A percentile compares a stretch with the other conserved stretches of the same genome.
phyloP scores from a whole-genome alignment of 1,284 basidiomycete species.

The Pseudozyma thailandica region DNA sequence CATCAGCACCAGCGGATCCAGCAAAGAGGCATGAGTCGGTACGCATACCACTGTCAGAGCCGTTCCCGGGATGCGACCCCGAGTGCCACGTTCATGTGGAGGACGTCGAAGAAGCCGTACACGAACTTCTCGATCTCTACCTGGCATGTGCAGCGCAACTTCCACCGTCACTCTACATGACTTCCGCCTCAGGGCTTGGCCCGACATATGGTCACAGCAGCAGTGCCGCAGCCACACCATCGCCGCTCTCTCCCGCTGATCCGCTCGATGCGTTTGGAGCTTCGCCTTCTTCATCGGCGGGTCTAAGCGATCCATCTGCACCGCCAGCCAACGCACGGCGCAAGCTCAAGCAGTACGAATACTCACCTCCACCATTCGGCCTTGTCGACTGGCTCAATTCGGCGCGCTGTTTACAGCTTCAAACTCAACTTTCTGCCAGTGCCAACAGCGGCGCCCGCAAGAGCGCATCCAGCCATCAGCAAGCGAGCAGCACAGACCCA shows the following conservation, averaged over 20 bases:
- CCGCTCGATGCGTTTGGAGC: conserved; percentile 18
- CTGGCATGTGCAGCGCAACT: conserved; percentile 27
- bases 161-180: conserved; percentile 38
- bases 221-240: conserved; percentile 24
- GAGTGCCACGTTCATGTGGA: conserved; percentile 25
- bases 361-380: conserved; percentile 46
- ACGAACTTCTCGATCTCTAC: conserved; percentile 53
- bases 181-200: background rate
- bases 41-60: conserved; percentile 27
- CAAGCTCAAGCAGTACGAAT: conserved; percentile 45
- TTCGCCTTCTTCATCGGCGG: conserved; percentile 28
- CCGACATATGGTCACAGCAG: background rate
- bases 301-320: conserved; percentile 7
- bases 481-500: conserved; percentile 3
- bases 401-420: conserved; percentile 21
- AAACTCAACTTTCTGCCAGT: background rate
- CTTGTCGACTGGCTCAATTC: conserved; percentile 48
- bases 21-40: background rate
- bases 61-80: conserved; percentile 19
- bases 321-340: conserved; percentile 7
- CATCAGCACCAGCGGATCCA: conserved; percentile 4
- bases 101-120: conserved; percentile 50
- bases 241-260: conserved; percentile 46
- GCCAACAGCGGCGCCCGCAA: background rate
- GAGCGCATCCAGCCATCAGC: background rate